Conservation (phyloP, 495 filamentous ascomycete species). For the Ascobolus immersus region DNA sequence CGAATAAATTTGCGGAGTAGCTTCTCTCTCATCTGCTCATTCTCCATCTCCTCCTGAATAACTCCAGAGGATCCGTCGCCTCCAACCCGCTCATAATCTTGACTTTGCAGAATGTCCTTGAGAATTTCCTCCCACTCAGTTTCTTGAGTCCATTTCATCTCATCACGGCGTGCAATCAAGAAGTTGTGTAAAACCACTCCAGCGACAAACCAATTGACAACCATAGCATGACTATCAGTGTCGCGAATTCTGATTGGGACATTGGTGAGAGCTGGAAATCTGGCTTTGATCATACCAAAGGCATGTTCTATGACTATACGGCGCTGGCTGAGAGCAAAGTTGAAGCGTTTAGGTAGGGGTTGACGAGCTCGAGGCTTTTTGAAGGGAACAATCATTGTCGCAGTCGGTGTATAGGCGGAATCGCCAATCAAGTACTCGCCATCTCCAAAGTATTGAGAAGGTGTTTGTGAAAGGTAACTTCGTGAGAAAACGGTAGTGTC, state of each 20-base stretch:
- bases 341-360: too few relatives aligned
- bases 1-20: too few relatives aligned
- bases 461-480: not conserved
- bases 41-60: too few relatives aligned
- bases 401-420: not conserved
- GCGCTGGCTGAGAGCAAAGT: not conserved
- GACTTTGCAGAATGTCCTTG: too few relatives aligned
- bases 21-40: too few relatives aligned
- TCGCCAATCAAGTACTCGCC: not conserved
- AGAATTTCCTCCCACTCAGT: too few relatives aligned
- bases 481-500: not conserved
- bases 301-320: not conserved
- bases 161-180: too few relatives aligned
- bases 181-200: constrained; percentile 1
- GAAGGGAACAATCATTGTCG: constrained; percentile 1
- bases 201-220: constrained; percentile 1
- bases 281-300: constrained; percentile 1
- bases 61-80: too few relatives aligned
- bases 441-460: not conserved
- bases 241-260: not conserved
- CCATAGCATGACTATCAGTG: not conserved
- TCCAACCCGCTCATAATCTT: too few relatives aligned
- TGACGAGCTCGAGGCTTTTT: not conserved
- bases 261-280: constrained; percentile 1
- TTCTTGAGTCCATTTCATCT: too few relatives aligned